A percentile compares a stretch with the other conserved stretches of the same genome.
phyloP scores from a whole-genome alignment of 768 basidiomycete genomes.

The Neoboletus brunneissimus region DNA sequence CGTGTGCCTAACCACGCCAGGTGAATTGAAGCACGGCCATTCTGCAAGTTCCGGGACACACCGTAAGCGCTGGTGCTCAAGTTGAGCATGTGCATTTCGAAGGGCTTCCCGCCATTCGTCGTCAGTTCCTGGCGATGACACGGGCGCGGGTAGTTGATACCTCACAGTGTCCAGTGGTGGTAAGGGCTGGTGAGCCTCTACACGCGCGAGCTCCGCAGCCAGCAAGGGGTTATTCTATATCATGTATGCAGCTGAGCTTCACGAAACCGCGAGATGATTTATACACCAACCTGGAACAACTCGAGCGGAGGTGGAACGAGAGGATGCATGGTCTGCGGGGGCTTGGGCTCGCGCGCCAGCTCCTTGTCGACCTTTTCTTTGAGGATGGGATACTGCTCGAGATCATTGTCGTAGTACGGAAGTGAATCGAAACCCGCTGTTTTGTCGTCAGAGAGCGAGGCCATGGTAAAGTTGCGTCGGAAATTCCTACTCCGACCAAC shows the following conservation, averaged over 20 bases:
- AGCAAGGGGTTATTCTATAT: conserved; percentile 65
- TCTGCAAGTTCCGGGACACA: conserved; percentile 29
- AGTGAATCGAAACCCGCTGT: conserved; percentile 70
- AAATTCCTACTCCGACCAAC: conserved; percentile 30
- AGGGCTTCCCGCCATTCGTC: conserved; percentile 75
- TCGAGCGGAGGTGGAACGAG: conserved; percentile 62
- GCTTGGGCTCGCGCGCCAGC: conserved; percentile 65
- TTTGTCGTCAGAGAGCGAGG: conserved; percentile 10
- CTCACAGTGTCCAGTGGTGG: conserved; percentile 67
- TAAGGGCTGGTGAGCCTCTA: conserved; percentile 65
- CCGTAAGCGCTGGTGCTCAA: conserved; percentile 85
- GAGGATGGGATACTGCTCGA: conserved; percentile 69
- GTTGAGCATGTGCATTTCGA: conserved; percentile 74
- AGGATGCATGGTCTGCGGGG: conserved; percentile 62
- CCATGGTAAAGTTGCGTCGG: conserved; percentile 26
- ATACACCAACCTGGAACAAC: conserved; percentile 60
- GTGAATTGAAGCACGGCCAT: not conserved
- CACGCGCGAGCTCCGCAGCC: conserved; percentile 69
- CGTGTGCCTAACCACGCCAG: conserved; percentile 53
- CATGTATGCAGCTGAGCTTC: not conserved
- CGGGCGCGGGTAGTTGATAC: conserved; percentile 72
- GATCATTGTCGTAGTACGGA: conserved; percentile 93
- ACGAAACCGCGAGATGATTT: not conserved
- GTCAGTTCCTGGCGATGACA: conserved; percentile 58
- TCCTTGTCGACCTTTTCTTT: conserved; percentile 76